These are phyloP conservation scores for Alternaria novae-zelandiae DNA, from an alignment of 2,329 filamentous ascomycete genomes.

Conservation along the genomic window DNA sequence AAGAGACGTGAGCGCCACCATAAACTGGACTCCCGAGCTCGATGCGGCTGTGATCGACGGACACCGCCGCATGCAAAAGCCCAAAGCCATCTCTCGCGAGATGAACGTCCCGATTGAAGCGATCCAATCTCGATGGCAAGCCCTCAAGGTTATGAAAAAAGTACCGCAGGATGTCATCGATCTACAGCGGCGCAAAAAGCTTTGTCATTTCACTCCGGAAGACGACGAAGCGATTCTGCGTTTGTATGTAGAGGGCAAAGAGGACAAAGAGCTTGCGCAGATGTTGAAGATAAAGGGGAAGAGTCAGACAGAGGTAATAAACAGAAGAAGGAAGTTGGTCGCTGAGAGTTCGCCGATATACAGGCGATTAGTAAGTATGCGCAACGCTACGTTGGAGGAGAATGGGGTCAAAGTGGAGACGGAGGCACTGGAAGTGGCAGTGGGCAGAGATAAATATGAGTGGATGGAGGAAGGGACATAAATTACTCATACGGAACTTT, in stretches of 20 bases:
- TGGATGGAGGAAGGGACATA: not conserved
- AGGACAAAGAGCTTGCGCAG: constrained; percentile 1
- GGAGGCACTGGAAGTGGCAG: not conserved
- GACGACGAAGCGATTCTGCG: constrained; percentile 12
- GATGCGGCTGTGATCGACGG: constrained; percentile 11
- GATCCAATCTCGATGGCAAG: constrained; percentile 10
- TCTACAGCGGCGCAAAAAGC: not conserved
- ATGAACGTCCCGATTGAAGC: constrained; percentile 1
- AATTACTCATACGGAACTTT: not conserved
- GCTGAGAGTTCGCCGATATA: constrained; percentile 2
- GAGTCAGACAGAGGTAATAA: not conserved
- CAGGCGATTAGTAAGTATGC: constrained; percentile 1
- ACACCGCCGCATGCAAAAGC: not conserved
- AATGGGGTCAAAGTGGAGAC: not conserved
- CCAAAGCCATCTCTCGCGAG: not conserved
- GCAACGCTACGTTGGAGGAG: not conserved
- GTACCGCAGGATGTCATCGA: constrained; percentile 11
- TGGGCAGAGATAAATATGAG: not conserved
- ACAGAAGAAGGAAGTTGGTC: not conserved
- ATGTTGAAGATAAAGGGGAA: not conserved
- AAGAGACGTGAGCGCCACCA: not conserved
- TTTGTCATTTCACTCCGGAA: not conserved
- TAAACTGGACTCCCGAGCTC: constrained; percentile 4
- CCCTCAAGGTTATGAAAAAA: not conserved
- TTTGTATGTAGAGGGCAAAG: not conserved